phyloP scores from a whole-genome alignment of 179 eudicot species.

The Camellia oleifera region DNA sequence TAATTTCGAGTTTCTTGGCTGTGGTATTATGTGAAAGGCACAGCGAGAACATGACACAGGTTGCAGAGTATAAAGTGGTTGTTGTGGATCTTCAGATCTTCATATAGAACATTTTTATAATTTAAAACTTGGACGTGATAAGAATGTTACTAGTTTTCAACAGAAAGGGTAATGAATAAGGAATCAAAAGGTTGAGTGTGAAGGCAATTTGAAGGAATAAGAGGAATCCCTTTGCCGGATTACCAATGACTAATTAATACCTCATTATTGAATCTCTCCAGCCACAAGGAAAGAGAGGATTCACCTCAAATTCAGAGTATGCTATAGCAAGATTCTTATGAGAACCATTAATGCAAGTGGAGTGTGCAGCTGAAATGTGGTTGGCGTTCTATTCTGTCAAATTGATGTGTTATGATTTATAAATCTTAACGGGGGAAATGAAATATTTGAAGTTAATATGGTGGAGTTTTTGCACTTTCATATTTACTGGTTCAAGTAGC shows the following conservation, averaged over 20 bases:
- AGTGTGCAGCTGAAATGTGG: no score
- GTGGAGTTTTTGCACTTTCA: no score
- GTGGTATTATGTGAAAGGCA: background rate
- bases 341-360: no score
- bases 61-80: background rate
- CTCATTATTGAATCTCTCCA: background rate
- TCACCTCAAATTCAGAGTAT: background rate
- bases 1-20: background rate
- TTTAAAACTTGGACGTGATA: no score
- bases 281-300: conserved; percentile 2
- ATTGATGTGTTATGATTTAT: no score
- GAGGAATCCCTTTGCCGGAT: background rate
- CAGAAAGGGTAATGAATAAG: no score
- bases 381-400: no score
- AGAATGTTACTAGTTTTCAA: no score
- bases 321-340: background rate
- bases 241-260: background rate
- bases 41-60: background rate
- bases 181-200: conserved; percentile 5
- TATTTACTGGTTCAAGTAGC: no score
- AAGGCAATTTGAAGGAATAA: background rate
- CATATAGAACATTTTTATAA: background rate
- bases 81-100: background rate
- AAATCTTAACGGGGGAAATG: no score
- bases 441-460: no score